These are phyloP conservation scores for Candida koratica DNA, from an alignment of 805 yeast species.

Conservation along the genomic window DNA sequence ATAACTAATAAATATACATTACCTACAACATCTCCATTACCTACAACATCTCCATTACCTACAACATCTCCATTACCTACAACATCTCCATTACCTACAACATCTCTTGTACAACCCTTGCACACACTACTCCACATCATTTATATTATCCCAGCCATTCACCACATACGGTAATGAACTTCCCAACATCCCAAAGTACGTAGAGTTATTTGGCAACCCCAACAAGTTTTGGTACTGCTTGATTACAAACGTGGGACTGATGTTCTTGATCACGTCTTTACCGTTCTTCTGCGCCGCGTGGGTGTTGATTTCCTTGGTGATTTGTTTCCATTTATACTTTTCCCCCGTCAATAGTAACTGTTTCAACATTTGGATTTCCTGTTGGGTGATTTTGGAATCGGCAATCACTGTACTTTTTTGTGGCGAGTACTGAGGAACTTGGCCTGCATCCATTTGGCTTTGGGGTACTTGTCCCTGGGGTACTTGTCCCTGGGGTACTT, in stretches of 20 bases:
- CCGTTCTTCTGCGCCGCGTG: constrained; percentile 16
- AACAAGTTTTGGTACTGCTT: constrained; percentile 53
- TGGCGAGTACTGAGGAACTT: neutral
- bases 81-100: no score
- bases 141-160: constrained; percentile 43
- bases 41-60: no score
- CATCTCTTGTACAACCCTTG: neutral
- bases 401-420: constrained; percentile 3
- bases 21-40: no score
- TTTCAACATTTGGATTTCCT: constrained; percentile 44
- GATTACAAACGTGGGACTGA: constrained; percentile 51
- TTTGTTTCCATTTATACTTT: constrained; percentile 56
- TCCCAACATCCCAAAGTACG: constrained; percentile 42
- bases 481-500: constrained; percentile 2
- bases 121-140: constrained; percentile 20
- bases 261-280: constrained; percentile 28
- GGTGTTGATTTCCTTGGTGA: constrained; percentile 38
- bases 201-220: constrained; percentile 48
- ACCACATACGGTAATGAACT: constrained; percentile 54
- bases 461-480: constrained; percentile 2
- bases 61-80: no score
- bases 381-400: constrained; percentile 32
- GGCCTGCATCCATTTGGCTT: constrained; percentile 1
- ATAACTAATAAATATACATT: no score
- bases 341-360: constrained; percentile 50